Conservation (phyloP, 2,329 filamentous ascomycete species). For the Colletotrichum paranaense region DNA sequence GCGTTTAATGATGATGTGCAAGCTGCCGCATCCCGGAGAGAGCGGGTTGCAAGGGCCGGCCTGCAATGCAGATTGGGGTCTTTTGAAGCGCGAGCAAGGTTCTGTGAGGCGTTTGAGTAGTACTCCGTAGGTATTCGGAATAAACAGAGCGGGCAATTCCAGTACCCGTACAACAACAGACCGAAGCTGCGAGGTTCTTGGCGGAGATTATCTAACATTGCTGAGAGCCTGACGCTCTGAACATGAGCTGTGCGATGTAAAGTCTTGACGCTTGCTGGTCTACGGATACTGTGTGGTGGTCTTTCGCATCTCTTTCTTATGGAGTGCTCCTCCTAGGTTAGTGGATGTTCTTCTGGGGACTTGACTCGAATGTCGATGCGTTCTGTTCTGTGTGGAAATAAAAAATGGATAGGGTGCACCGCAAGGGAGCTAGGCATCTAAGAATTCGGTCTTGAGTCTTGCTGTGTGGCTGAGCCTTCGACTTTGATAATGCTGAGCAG, state of each 20-base stretch:
- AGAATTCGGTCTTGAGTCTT: neutral
- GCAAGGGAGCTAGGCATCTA: neutral
- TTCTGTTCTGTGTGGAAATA: neutral
- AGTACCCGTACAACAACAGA: neutral
- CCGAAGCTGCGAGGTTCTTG: neutral
- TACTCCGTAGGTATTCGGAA: neutral
- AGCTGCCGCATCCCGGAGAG: slow-evolving; percentile 26
- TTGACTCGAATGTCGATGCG: slow-evolving; percentile 26
- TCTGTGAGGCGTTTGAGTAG: neutral
- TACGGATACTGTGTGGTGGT: neutral
- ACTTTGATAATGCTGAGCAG: neutral
- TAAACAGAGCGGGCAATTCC: neutral
- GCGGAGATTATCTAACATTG: neutral
- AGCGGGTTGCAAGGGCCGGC: slow-evolving; percentile 6
- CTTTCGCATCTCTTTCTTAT: neutral
- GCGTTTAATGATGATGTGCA: slow-evolving; percentile 37
- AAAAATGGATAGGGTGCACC: neutral
- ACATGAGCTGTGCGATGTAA: neutral
- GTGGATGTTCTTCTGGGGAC: slow-evolving; percentile 20
- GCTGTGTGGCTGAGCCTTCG: neutral
- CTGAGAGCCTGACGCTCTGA: too few species aligned
- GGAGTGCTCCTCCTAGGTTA: neutral
- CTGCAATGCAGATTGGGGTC: neutral
- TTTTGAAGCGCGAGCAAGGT: slow-evolving; percentile 9
- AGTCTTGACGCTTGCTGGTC: neutral